Evolutionary conservation across 2,329 filamentous ascomycete genomes (phyloP).

Genomic region (Ceratocystis ficicola): DNA sequence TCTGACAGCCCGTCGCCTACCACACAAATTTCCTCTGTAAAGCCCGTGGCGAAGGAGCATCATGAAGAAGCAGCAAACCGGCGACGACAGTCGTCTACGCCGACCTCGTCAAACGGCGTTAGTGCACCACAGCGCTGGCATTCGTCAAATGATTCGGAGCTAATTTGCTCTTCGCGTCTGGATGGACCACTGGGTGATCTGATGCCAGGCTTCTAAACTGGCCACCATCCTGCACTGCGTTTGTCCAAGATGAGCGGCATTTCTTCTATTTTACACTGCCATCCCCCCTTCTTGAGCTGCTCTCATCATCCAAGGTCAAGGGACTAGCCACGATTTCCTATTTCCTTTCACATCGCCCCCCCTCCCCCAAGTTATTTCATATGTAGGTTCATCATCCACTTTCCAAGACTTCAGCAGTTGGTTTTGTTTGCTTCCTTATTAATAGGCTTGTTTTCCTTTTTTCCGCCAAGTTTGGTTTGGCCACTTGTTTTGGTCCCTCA

Average conservation of each 20-base stretch:
- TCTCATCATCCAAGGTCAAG: no score
- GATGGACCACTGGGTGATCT: constrained; percentile 19
- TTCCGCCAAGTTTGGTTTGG: neutral
- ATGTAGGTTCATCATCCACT: neutral
- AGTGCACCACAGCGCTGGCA: constrained; percentile 6
- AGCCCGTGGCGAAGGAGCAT: neutral
- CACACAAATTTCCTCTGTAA: neutral
- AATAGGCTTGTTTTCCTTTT: neutral
- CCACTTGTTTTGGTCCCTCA: neutral
- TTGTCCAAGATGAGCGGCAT: no score
- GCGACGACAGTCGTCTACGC: neutral
- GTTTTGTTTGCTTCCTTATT: neutral
- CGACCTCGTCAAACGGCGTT: constrained; percentile 9
- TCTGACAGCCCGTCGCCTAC: neutral
- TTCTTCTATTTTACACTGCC: no score
- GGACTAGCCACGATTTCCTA: no score
- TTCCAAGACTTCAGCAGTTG: neutral
- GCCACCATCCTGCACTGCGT: neutral
- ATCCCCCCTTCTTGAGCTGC: no score
- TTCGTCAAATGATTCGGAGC: neutral
- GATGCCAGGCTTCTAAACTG: constrained; percentile 18
- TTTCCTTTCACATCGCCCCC: neutral
- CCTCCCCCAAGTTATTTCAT: neutral
- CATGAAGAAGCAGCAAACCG: neutral
- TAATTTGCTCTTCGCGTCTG: constrained; percentile 14